Evolutionary conservation across 371 early-diverging fungal species (phyloP), one percentile per base, ranked within the genome.

Genomic region (Chytridium lagenaria): DNA sequence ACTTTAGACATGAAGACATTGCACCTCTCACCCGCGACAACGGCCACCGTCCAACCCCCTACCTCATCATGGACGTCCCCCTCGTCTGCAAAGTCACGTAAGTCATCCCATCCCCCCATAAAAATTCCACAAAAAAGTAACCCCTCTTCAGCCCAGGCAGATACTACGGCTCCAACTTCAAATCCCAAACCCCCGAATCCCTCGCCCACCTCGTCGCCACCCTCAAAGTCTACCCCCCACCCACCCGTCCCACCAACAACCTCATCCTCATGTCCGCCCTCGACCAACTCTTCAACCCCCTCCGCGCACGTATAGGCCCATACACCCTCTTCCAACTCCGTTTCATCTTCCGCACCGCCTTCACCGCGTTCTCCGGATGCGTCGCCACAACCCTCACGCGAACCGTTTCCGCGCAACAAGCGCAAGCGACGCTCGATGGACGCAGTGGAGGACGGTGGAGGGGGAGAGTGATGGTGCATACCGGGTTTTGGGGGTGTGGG

Each of bases 401-500:
- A 57, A n/a, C n/a, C n/a, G n/a, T n/a, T n/a, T 55, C 67, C 22
- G 39, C 5, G 23, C 57, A 38, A 36, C 65, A 55, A 26, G 7
- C 50, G 26, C 38, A 70, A 39, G 51, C 65, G 33, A 50, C 10
- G 3, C 72, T 3, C 57, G 64, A 40, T 51, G 67, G 49, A n/a
- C n/a, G n/a, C n/a, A n/a, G 50, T 51, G 59, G 49, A 1, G 19
- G 44, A 19, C 7, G 44, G 12, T 55, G 55, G 55, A 55, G 10
- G 30, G 16, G 38, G 69, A 34, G 50, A 10, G 70, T 76, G 19
- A 70, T 59, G 26, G 22, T 76, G 1, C 76, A 76, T 34, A 71
- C 72, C 2, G 72, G 76, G 2, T 67, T 71, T 51, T 76, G 76
- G 76, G 76, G 76, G 5, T 67, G 67, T 37, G 76, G 76, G 23